phyloP scores from a whole-genome alignment of 306 rosid species.

The Corylus americana region DNA sequence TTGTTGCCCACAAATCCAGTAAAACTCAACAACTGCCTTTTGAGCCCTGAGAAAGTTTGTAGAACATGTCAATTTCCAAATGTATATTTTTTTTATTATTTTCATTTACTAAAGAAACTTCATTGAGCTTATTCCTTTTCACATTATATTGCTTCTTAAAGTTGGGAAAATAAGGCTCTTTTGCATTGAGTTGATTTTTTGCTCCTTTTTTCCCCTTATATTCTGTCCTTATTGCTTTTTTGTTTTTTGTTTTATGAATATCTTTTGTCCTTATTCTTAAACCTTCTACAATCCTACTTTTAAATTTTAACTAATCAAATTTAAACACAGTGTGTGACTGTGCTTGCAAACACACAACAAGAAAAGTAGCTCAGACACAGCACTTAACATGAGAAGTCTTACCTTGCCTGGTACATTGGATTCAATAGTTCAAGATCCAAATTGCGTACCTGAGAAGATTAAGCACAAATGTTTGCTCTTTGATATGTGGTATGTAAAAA shows the following conservation, averaged over 20 bases:
- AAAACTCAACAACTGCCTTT: slow-evolving; percentile 78
- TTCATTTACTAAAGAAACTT: slow-evolving; percentile 1
- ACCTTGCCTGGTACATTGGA: slow-evolving; percentile 95
- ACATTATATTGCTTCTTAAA: background rate
- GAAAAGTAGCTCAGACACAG: background rate
- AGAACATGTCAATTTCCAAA: slow-evolving; percentile 20
- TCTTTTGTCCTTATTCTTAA: slow-evolving; percentile 1
- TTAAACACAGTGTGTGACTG: background rate
- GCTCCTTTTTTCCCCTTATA: background rate
- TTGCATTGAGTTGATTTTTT: background rate
- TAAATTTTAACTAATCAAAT: slow-evolving; percentile 2
- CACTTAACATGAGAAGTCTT: slow-evolving; percentile 4
- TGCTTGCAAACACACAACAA: background rate
- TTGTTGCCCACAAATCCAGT: slow-evolving; percentile 82
- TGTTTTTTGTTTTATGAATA: background rate
- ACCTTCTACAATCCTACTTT: background rate
- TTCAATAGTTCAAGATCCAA: slow-evolving; percentile 69
- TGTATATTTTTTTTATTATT: background rate
- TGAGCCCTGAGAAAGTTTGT: slow-evolving; percentile 53
- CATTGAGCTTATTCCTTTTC: background rate
- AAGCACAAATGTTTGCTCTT: slow-evolving; percentile 1
- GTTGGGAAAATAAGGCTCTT: background rate
- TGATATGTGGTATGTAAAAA: background rate
- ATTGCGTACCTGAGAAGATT: slow-evolving; percentile 65
- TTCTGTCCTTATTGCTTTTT: too few relatives aligned